phyloP scores from a whole-genome alignment of 2,329 filamentous ascomycete species.

The Fusarium sp. region DNA sequence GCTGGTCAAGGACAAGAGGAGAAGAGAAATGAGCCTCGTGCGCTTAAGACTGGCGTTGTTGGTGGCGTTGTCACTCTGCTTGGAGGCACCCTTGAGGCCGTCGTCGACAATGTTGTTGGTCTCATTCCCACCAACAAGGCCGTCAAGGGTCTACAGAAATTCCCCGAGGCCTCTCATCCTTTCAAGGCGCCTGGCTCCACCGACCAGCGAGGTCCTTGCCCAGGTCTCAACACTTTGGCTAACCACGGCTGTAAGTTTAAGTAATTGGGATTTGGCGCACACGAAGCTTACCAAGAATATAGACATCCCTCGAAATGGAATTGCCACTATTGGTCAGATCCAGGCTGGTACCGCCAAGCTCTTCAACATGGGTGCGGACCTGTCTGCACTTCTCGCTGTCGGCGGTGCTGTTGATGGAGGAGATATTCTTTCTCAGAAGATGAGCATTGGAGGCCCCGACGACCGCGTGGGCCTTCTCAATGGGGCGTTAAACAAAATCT shows the following conservation, averaged over 20 bases:
- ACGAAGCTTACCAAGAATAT: neutral
- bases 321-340: constrained; percentile 31
- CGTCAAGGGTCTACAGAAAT: constrained; percentile 31
- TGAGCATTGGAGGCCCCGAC: constrained; percentile 34
- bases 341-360: constrained; percentile 30
- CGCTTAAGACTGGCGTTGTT: constrained; percentile 10
- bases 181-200: constrained; percentile 20
- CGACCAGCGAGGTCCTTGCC: constrained; percentile 34
- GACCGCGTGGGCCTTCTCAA: constrained; percentile 19
- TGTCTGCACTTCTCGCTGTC: constrained; percentile 20
- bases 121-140: constrained; percentile 35
- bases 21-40: constrained; percentile 3
- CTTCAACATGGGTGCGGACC: constrained; percentile 33
- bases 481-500: constrained; percentile 30
- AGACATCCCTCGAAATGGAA: constrained; percentile 33
- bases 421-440: constrained; percentile 32
- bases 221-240: constrained; percentile 28
- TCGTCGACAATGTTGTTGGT: constrained; percentile 20
- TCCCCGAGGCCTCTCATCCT: constrained; percentile 21
- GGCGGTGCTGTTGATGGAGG: constrained; percentile 29
- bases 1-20: neutral
- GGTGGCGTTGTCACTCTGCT: constrained; percentile 23
- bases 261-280: fast-evolving
- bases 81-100: constrained; percentile 28
- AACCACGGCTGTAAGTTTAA: constrained; percentile 28